phyloP scores from a whole-genome alignment of 768 basidiomycete species.

The Lactarius pseudohatsudake region DNA sequence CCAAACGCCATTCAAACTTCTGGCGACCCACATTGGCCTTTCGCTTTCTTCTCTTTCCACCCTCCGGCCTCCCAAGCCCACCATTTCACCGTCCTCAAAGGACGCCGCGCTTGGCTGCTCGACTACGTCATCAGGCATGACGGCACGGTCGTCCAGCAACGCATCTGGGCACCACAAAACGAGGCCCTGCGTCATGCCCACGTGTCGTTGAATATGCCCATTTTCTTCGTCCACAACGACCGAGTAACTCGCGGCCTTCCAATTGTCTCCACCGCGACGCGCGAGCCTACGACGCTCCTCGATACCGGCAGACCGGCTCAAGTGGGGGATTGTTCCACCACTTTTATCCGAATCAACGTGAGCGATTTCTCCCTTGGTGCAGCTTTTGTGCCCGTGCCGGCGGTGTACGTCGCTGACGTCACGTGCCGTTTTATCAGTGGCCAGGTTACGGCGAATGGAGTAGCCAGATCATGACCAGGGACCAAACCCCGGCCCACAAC shows the following conservation, averaged over 20 bases:
- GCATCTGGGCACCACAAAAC: slow-evolving; percentile 11
- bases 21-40: not conserved
- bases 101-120: not conserved
- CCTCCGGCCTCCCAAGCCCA: not conserved
- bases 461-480: slow-evolving; percentile 16
- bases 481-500: slow-evolving; percentile 9
- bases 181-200: slow-evolving; percentile 1
- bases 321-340: slow-evolving; percentile 3
- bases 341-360: slow-evolving; percentile 17
- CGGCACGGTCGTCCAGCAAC: slow-evolving; percentile 19
- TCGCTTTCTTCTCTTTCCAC: slow-evolving; percentile 11
- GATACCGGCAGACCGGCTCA: not conserved
- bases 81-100: not conserved
- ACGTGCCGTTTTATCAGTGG: slow-evolving; percentile 2
- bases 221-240: slow-evolving; percentile 14
- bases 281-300: not conserved
- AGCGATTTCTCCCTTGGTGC: not conserved
- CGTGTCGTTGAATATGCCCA: slow-evolving; percentile 8
- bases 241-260: not conserved
- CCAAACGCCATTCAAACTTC: not conserved
- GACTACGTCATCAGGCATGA: not conserved
- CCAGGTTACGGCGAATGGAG: slow-evolving; percentile 10
- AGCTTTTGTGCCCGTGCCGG: too few relatives aligned
- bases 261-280: not conserved
- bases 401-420: not conserved